Conservation (phyloP, 2,329 filamentous ascomycete genomes). For the Scorias spongiosa region DNA sequence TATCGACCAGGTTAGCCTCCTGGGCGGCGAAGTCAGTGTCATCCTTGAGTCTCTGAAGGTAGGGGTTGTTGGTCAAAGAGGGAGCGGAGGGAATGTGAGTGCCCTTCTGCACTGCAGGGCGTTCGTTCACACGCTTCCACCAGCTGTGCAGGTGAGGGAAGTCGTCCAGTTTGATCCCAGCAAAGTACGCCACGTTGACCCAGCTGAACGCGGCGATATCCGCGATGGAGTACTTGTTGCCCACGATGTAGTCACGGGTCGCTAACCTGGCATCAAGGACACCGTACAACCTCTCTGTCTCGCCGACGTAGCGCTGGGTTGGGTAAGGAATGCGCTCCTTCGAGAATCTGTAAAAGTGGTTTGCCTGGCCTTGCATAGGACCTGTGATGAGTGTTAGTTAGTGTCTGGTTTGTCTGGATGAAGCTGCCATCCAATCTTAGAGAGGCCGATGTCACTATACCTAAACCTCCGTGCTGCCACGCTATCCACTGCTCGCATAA, state of each 20-base stretch:
- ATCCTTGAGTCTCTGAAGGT: constrained; percentile 28
- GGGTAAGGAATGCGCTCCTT: constrained; percentile 30
- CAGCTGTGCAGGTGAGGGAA: constrained; percentile 31
- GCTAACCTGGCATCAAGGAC: constrained; percentile 29
- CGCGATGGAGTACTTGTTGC: constrained; percentile 31
- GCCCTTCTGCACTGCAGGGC: constrained; percentile 28
- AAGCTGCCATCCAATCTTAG: background rate
- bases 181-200: constrained; percentile 27
- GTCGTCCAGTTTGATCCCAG: constrained; percentile 25
- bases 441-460: constrained; percentile 1
- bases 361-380: constrained; percentile 27
- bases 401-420: background rate
- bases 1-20: constrained; percentile 24
- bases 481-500: constrained; percentile 43
- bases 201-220: constrained; percentile 32
- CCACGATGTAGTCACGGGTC: constrained; percentile 28
- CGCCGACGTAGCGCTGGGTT: constrained; percentile 31
- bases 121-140: constrained; percentile 27
- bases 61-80: constrained; percentile 26
- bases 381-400: background rate
- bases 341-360: constrained; percentile 25
- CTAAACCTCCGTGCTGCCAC: constrained; percentile 37
- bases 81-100: constrained; percentile 22
- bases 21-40: constrained; percentile 35
- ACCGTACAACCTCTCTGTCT: constrained; percentile 32